phyloP scores from a whole-genome alignment of 2,329 filamentous ascomycete genomes.

The Verticillium tricorpus region DNA sequence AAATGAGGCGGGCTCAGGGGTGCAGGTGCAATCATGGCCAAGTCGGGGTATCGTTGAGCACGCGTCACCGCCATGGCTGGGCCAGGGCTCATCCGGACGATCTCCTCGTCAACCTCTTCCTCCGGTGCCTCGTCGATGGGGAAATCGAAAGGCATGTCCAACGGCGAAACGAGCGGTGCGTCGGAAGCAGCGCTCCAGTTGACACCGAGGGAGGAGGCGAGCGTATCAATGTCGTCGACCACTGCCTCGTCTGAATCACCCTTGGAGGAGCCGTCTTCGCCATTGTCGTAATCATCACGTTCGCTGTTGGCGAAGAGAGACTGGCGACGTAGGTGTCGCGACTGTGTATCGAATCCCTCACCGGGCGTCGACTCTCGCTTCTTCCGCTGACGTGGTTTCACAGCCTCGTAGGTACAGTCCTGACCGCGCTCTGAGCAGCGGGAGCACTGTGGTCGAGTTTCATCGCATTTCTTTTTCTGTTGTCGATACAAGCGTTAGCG shows the following conservation, averaged over 20 bases:
- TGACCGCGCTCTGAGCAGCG: conserved; percentile 45
- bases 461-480: conserved; percentile 57
- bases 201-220: neutral
- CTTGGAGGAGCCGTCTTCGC: neutral
- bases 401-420: conserved; percentile 46
- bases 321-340: neutral
- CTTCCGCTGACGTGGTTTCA: conserved; percentile 34
- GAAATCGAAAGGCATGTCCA: conserved; percentile 25
- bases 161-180: conserved; percentile 22
- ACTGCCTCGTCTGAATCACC: neutral
- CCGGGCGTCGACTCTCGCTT: conserved; percentile 21
- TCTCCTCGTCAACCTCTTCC: conserved; percentile 23
- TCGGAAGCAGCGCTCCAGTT: conserved; percentile 4
- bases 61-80: conserved; percentile 8
- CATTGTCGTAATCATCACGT: neutral
- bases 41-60: conserved; percentile 10
- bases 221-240: neutral
- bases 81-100: conserved; percentile 12
- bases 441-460: conserved; percentile 44
- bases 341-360: conserved; percentile 2
- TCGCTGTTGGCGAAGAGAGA: conserved; percentile 1
- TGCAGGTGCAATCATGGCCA: conserved; percentile 28
- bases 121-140: conserved; percentile 18
- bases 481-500: neutral
- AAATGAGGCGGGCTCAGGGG: conserved; percentile 35